phyloP scores from a whole-genome alignment of 441 rosid species.

The Mallotus repandus region DNA sequence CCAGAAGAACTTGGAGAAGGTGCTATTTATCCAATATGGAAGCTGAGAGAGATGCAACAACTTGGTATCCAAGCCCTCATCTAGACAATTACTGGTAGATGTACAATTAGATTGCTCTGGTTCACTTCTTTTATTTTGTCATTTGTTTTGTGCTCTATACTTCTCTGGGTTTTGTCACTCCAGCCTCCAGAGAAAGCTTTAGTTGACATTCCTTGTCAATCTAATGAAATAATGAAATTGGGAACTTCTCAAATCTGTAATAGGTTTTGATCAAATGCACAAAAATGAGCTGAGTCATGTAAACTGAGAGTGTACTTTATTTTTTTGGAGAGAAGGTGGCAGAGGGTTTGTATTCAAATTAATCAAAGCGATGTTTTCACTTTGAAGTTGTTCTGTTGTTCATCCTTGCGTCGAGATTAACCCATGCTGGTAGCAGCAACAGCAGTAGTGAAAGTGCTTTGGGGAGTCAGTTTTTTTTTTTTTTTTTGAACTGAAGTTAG shows the following conservation, averaged over 20 bases:
- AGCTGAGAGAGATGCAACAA: constrained; percentile 62
- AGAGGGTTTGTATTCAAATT: not conserved
- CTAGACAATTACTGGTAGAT: constrained; percentile 25
- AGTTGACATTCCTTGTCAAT: constrained; percentile 3
- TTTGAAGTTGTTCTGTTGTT: constrained; percentile 14
- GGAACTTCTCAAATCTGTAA: constrained; percentile 3
- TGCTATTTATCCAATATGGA: constrained; percentile 82
- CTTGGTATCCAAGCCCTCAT: constrained; percentile 72
- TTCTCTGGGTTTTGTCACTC: constrained; percentile 35
- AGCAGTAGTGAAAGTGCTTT: too few species aligned
- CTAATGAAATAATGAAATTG: constrained; percentile 25
- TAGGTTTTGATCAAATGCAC: not conserved
- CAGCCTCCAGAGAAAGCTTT: constrained; percentile 30
- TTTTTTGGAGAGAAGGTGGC: not conserved
- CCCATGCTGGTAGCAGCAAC: too few species aligned
- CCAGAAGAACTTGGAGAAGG: constrained; percentile 77
- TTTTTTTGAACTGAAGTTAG: constrained; percentile 1
- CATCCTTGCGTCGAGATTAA: constrained; percentile 20
- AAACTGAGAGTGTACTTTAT: too few species aligned
- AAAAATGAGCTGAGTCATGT: not conserved
- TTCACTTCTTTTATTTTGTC: not conserved
- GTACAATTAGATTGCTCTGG: constrained; percentile 20
- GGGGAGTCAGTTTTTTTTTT: too few species aligned
- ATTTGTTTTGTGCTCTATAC: not conserved
- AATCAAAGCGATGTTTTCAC: not conserved